Percentiles rank a stretch among this genome's conserved stretches.
Conservation (phyloP, 1,284 basidiomycete species). For the Austroboletus novae-zelandiae region DNA sequence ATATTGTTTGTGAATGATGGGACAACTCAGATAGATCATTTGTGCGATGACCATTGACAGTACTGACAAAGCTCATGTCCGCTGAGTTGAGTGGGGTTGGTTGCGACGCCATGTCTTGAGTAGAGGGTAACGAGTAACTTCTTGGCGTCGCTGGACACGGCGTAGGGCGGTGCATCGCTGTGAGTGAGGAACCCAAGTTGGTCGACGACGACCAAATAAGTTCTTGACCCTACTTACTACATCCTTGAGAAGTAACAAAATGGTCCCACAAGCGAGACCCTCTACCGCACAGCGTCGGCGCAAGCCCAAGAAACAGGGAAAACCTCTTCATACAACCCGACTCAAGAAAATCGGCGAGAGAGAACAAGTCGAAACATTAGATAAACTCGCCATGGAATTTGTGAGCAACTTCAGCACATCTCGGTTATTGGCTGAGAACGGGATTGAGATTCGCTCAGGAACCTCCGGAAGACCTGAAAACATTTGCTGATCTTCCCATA, state of each 20-base stretch:
- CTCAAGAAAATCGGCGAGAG: slow-evolving; percentile 49
- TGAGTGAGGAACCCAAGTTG: no score
- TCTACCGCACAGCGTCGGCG: slow-evolving; percentile 14
- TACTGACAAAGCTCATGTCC: no score
- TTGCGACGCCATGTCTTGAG: no score
- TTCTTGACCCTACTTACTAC: no score
- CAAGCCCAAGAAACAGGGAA: slow-evolving; percentile 19
- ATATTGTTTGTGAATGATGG: no score
- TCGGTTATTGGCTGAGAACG: slow-evolving; percentile 1
- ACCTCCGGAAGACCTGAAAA: slow-evolving; percentile 42
- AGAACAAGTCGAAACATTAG: slow-evolving; percentile 53
- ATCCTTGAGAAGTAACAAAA: not conserved
- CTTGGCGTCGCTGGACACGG: no score
- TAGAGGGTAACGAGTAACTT: no score
- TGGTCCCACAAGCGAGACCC: slow-evolving; percentile 16
- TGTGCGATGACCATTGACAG: no score
- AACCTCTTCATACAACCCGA: slow-evolving; percentile 28
- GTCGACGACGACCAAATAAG: no score
- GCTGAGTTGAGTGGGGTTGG: no score
- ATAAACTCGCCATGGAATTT: slow-evolving; percentile 52
- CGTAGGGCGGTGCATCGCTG: no score
- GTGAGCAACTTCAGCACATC: slow-evolving; percentile 41
- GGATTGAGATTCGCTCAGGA: slow-evolving; percentile 39
- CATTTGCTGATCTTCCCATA: slow-evolving; percentile 68
- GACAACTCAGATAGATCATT: no score